Conservation (phyloP, 768 basidiomycete genomes). For the Baorangia bicolor region DNA sequence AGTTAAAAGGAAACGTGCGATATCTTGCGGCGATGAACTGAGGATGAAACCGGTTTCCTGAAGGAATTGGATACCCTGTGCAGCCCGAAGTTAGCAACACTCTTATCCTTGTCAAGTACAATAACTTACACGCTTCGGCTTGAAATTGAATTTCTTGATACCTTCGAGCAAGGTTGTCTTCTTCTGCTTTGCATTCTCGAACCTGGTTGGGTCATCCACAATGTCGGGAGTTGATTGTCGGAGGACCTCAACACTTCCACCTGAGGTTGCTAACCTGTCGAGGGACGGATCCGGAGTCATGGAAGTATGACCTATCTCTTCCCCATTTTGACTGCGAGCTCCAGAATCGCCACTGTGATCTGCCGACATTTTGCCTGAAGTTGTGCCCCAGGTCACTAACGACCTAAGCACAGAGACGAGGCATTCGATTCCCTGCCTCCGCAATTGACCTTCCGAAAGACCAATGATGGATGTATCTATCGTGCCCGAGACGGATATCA, state of each 20-base stretch:
- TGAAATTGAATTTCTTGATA: slow-evolving; percentile 97
- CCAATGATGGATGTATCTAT: slow-evolving; percentile 68
- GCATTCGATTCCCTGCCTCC: slow-evolving; percentile 93
- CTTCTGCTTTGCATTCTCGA: slow-evolving; percentile 94
- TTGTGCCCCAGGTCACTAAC: slow-evolving; percentile 86
- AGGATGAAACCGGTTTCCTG: slow-evolving; percentile 85
- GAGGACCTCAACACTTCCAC: slow-evolving; percentile 51
- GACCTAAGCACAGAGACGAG: slow-evolving; percentile 86
- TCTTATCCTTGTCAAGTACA: background rate
- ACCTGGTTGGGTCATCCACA: slow-evolving; percentile 85
- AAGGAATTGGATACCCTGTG: slow-evolving; percentile 85
- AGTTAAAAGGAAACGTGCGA: slow-evolving; percentile 80
- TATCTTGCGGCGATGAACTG: slow-evolving; percentile 65
- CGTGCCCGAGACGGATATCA: slow-evolving; percentile 62
- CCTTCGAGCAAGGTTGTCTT: slow-evolving; percentile 95
- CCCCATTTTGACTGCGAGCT: slow-evolving; percentile 46
- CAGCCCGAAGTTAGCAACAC: background rate
- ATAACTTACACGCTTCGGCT: slow-evolving; percentile 84
- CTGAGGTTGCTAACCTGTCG: slow-evolving; percentile 50
- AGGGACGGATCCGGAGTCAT: slow-evolving; percentile 55
- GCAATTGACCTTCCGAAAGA: slow-evolving; percentile 78
- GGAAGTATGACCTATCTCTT: slow-evolving; percentile 53
- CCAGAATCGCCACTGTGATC: slow-evolving; percentile 38
- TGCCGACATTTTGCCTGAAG: slow-evolving; percentile 37
- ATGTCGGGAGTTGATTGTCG: slow-evolving; percentile 76